A percentile compares a stretch with the other conserved stretches of the same genome.
Evolutionary conservation across 495 filamentous ascomycete genomes (phyloP).

Genomic region (Trichoderma reesei): DNA sequence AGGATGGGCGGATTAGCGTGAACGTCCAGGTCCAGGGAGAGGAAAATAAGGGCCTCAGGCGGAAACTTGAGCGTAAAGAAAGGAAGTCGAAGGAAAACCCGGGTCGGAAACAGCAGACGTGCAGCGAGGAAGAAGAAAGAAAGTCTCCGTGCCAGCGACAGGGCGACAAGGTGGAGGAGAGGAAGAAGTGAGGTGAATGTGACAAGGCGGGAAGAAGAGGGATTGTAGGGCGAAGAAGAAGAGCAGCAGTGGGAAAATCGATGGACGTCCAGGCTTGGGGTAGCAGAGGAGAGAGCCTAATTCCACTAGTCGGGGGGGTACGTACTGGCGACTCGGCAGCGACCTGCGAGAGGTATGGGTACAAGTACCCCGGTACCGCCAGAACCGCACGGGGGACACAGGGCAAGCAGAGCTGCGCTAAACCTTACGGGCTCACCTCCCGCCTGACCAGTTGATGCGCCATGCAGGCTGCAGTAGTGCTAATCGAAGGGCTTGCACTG

Average conservation of each 20-base stretch:
- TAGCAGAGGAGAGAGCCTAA: constrained; percentile 2
- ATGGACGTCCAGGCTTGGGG: neutral
- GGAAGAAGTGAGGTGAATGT: neutral
- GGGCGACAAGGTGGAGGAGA: neutral
- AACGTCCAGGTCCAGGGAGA: too few species aligned
- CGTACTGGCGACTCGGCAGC: neutral
- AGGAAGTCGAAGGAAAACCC: neutral
- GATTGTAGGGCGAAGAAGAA: neutral
- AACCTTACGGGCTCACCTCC: too few species aligned
- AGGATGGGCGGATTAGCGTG: neutral
- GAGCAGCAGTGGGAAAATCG: neutral
- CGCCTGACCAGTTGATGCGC: too few species aligned
- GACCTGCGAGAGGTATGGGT: neutral
- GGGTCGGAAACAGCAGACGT: neutral
- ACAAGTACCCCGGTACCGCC: neutral
- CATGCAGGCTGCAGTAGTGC: too few species aligned
- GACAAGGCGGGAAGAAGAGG: neutral
- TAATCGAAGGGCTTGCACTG: too few species aligned
- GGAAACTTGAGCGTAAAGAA: neutral
- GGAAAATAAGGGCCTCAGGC: too few species aligned
- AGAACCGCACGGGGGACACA: too few species aligned
- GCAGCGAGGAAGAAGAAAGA: neutral
- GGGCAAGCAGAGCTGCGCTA: too few species aligned
- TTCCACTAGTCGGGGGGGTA: neutral
- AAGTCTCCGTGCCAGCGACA: neutral